Conservation (phyloP, 148 eudicot genomes). For the Rheum nobile region DNA sequence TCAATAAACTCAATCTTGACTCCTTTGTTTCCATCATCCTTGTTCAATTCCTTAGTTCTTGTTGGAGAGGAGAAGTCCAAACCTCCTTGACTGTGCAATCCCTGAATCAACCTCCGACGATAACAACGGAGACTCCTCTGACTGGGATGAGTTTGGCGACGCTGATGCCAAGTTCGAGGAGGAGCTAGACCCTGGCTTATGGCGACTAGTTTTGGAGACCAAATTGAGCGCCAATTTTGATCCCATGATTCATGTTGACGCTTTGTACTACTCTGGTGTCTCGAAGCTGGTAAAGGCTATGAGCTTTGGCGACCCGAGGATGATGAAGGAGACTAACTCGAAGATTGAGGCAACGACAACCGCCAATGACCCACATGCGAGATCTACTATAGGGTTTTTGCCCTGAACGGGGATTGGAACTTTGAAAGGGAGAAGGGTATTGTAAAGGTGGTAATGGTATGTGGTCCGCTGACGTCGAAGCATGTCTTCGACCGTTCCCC, state of each 20-base stretch:
- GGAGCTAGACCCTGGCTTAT: slow-evolving; percentile 68
- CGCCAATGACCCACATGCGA: slow-evolving; percentile 45
- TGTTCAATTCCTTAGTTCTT: too few relatives aligned
- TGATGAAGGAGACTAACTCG: slow-evolving; percentile 48
- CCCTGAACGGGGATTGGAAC: slow-evolving; percentile 59
- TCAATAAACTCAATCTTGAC: too few relatives aligned
- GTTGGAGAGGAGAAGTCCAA: too few relatives aligned
- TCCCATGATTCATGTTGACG: slow-evolving; percentile 10
- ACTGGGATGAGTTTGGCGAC: slow-evolving; percentile 57
- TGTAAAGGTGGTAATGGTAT: slow-evolving; percentile 63
- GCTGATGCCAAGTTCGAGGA: slow-evolving; percentile 40
- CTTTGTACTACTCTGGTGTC: slow-evolving; percentile 33
- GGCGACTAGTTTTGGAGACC: slow-evolving; percentile 47
- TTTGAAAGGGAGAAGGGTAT: slow-evolving; percentile 33
- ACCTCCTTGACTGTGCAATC: slow-evolving; percentile 33
- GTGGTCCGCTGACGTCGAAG: too few relatives aligned
- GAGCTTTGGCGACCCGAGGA: slow-evolving; percentile 37
- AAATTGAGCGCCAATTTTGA: neutral
- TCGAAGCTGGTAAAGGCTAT: slow-evolving; percentile 40
- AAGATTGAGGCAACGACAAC: slow-evolving; percentile 58
- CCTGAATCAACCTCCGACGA: slow-evolving; percentile 15
- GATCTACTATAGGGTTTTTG: slow-evolving; percentile 75
- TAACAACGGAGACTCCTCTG: slow-evolving; percentile 26
- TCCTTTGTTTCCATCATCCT: too few relatives aligned
- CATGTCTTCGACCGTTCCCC: too few relatives aligned